Evolutionary conservation across 2,329 filamentous ascomycete genomes (phyloP), one percentile per base, ranked within the genome.

Genomic region (Bimuria novae-zelandiae): DNA sequence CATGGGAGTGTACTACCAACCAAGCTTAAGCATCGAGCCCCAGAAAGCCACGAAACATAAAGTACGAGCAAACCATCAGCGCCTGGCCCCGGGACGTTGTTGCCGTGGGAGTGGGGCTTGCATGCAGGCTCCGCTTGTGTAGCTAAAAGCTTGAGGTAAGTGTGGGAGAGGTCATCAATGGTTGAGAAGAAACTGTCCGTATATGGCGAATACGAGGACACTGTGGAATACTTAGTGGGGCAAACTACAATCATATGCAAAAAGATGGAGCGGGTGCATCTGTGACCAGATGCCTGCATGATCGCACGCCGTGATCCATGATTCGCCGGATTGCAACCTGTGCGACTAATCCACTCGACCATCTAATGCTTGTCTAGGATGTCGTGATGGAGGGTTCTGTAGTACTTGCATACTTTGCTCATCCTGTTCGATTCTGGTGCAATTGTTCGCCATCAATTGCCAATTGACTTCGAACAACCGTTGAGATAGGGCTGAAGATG

Each of bases 331-430:
- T 16, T 46, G 50, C 36, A 22, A 54, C 48, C 48, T 49, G 45
- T 22, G 23, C 51, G 54, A 52, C 56, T 59, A 54, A 57, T 46
- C 49, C 50, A 45, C 40, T 49, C 27, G 52, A 51, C 42, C 27
- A 49, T 49, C 41, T 51, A 21, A 37, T 14, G 40, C 32, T 7
- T 16, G 22, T 25, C 33, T 23, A 42, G 32, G 17, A 40, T 42
- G 14, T 12, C 39, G 39, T 45, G 50, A 45, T 25, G 41, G 23
- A 39, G n/a, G 37, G 27, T 19, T 50, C 36, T 48, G 29, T 44
- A 42, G 30, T 32, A 48, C 57, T n/a, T n/a, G 54, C 49, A 55
- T 55, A 47, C 49, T 45, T 33, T 44, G 25, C 44, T 40, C 44
- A 32, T 44, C 11, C 23, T n/a, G 12, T 19, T 22, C 36, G 7